Evolutionary conservation across 495 filamentous ascomycete genomes (phyloP).

Genomic region (Tricharina praecox): DNA sequence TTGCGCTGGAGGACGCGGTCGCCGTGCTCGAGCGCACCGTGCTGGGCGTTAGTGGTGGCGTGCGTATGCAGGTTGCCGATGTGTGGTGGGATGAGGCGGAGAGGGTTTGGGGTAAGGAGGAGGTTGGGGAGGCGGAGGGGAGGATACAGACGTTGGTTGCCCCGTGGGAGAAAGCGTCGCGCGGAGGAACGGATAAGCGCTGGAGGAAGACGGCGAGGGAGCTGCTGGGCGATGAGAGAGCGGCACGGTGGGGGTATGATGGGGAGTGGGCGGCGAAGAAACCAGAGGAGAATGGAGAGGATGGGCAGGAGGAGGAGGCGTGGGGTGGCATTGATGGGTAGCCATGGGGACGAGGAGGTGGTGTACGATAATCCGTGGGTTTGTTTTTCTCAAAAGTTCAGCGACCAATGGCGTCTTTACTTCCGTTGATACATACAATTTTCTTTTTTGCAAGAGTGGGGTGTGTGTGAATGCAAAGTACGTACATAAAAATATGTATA

Average conservation of each 20-base stretch:
- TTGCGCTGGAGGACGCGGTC: no score
- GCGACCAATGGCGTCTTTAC: no score
- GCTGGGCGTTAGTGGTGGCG: constrained; percentile 35
- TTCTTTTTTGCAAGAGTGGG: no score
- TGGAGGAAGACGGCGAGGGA: constrained; percentile 57
- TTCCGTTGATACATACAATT: no score
- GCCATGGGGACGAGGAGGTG: not conserved
- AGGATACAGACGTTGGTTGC: constrained; percentile 39
- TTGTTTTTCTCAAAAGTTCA: no score
- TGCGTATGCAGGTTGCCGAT: constrained; percentile 78
- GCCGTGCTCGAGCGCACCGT: no score
- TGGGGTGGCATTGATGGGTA: constrained; percentile 2
- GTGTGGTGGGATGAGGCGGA: constrained; percentile 79
- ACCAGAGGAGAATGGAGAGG: not conserved
- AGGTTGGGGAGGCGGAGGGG: constrained; percentile 28
- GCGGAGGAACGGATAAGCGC: constrained; percentile 47
- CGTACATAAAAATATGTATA: no score
- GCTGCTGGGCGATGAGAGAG: constrained; percentile 54
- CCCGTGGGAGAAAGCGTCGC: constrained; percentile 41
- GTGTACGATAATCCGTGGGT: not conserved
- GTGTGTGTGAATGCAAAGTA: no score
- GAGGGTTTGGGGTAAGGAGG: constrained; percentile 37
- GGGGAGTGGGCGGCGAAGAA: not conserved
- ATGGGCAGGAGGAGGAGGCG: constrained; percentile 6
- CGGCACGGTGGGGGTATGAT: constrained; percentile 31